Conservation (phyloP, 441 rosid genomes). For the Adansonia rubrostipa region DNA sequence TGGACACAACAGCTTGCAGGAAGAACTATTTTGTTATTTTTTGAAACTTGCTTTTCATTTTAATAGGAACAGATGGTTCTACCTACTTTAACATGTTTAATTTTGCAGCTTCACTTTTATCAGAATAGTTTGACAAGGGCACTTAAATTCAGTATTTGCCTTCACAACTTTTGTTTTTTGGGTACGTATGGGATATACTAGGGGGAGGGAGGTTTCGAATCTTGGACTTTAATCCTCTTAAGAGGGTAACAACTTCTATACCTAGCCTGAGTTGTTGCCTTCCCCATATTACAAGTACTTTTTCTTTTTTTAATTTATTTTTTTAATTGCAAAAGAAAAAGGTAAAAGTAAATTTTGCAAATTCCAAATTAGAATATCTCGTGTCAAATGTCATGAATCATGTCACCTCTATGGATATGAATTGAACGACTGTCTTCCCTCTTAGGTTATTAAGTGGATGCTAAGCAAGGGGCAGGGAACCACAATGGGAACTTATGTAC, state of each 20-base stretch:
- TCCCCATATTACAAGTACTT: neutral
- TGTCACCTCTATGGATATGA: constrained; percentile 10
- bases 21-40: neutral
- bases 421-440: constrained; percentile 19
- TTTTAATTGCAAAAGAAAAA: neutral
- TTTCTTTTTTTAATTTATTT: neutral
- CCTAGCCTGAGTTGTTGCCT: constrained; percentile 8
- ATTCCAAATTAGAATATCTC: neutral
- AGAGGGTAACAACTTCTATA: neutral
- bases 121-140: neutral
- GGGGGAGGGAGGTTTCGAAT: neutral
- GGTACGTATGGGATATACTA: neutral
- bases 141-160: neutral
- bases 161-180: neutral
- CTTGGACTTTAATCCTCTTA: neutral
- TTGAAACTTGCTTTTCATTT: neutral
- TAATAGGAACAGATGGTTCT: neutral
- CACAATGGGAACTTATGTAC: constrained; percentile 80
- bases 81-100: neutral
- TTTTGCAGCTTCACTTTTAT: neutral
- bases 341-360: constrained; percentile 8
- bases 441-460: constrained; percentile 96
- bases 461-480: constrained; percentile 96
- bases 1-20: neutral
- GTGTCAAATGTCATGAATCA: neutral